Conservation (phyloP, 2,329 filamentous ascomycete genomes). For the Aplosporella prunicola region DNA sequence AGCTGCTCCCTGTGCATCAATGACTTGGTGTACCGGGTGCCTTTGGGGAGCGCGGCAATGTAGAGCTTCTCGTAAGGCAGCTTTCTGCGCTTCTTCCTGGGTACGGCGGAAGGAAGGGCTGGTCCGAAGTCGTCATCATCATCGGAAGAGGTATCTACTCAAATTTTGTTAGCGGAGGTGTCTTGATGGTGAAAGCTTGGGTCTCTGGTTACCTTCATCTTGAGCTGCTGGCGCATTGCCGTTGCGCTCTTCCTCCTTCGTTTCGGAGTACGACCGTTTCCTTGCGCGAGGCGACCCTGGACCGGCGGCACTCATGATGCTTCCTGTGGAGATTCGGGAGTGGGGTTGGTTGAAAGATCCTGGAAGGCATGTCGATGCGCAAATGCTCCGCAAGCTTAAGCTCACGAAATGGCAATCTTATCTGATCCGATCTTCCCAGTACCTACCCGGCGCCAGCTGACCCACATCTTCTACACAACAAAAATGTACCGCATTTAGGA, state of each 20-base stretch:
- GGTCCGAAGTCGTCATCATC: constrained; percentile 79
- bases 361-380: no score
- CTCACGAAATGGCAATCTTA: no score
- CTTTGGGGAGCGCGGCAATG: constrained; percentile 74
- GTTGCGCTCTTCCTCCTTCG: constrained; percentile 1
- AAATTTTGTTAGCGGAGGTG: not conserved
- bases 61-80: constrained; percentile 95
- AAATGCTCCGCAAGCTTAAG: no score
- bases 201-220: constrained; percentile 1
- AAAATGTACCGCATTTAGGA: no score
- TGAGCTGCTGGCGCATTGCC: not conserved
- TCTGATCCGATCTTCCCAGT: no score
- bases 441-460: no score
- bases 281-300: constrained; percentile 1
- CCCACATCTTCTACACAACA: no score
- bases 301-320: constrained; percentile 4
- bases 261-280: constrained; percentile 8
- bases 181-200: not conserved
- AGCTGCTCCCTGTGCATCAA: constrained; percentile 98
- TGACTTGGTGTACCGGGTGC: constrained; percentile 80
- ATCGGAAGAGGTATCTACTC: constrained; percentile 59
- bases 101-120: constrained; percentile 68
- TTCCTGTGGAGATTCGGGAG: no score
- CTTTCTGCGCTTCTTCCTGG: constrained; percentile 82
- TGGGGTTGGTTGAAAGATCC: no score